phyloP scores from a whole-genome alignment of 805 yeast genomes.

The Limtongia smithiae region DNA sequence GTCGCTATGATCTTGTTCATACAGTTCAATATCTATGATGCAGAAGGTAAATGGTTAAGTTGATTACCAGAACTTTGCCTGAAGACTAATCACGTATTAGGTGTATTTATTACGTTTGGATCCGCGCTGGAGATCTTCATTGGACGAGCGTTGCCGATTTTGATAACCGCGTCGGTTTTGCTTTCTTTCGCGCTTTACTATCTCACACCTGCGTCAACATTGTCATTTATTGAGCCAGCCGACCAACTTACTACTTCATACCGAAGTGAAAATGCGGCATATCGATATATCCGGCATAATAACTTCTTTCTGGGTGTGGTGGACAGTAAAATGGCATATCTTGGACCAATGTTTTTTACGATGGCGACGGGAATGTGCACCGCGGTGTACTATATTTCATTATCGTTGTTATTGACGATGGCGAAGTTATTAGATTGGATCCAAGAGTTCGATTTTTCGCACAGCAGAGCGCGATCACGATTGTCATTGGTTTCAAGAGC shows the following conservation, averaged over 20 bases:
- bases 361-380: constrained; percentile 46
- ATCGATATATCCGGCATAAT: constrained; percentile 43
- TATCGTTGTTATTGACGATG: constrained; percentile 2
- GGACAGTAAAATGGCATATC: constrained; percentile 50
- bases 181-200: constrained; percentile 35
- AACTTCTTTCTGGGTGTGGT: constrained; percentile 67
- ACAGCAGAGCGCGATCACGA: background rate
- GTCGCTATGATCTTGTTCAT: constrained; percentile 49
- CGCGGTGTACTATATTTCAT: constrained; percentile 19
- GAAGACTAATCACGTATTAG: no score
- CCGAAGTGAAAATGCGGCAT: background rate
- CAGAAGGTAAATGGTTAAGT: constrained; percentile 12
- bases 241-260: constrained; percentile 7
- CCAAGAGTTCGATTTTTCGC: constrained; percentile 1
- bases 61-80: no score
- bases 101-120: constrained; percentile 20
- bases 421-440: constrained; percentile 7
- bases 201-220: constrained; percentile 37
- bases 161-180: constrained; percentile 30
- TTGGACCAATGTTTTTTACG: constrained; percentile 57
- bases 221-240: constrained; percentile 41
- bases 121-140: constrained; percentile 34
- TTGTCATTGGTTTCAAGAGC: no score
- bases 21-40: constrained; percentile 51
- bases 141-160: constrained; percentile 32